phyloP scores from a whole-genome alignment of 208 protist species.

The Crithidia fasciculata region DNA sequence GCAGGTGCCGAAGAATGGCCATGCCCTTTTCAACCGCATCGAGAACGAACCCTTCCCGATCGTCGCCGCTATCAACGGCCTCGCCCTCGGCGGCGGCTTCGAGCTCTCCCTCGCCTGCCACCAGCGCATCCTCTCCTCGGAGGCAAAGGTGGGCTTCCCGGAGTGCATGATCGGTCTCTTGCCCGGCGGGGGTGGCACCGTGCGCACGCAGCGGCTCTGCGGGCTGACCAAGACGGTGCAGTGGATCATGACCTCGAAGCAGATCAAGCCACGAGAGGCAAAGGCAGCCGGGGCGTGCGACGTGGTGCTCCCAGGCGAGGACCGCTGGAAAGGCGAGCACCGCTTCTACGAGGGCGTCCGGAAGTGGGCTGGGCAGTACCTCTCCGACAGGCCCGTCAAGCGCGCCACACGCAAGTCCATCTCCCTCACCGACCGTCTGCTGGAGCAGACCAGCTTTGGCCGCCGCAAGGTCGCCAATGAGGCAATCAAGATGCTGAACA shows the following conservation, averaged over 20 bases:
- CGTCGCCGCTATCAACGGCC: constrained; percentile 94
- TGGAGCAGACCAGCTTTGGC: constrained; percentile 67
- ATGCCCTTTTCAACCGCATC: constrained; percentile 78
- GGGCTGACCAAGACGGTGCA: constrained; percentile 87
- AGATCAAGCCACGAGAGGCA: constrained; percentile 73
- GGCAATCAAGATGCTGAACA: constrained; percentile 76
- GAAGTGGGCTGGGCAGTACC: constrained; percentile 54
- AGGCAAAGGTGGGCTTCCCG: constrained; percentile 72
- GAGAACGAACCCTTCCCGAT: constrained; percentile 67
- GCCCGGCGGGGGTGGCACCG: constrained; percentile 94
- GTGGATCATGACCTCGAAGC: constrained; percentile 88
- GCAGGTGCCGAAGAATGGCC: constrained; percentile 43
- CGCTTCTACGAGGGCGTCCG: constrained; percentile 78
- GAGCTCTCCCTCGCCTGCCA: constrained; percentile 95
- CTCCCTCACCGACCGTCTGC: constrained; percentile 51
- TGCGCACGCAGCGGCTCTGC: constrained; percentile 93
- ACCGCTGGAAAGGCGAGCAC: constrained; percentile 69
- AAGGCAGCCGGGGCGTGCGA: constrained; percentile 81
- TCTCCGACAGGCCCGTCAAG: constrained; percentile 61
- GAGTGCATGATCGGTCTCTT: constrained; percentile 95
- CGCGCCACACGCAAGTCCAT: constrained; percentile 57
- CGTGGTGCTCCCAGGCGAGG: constrained; percentile 48
- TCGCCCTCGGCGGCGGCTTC: constrained; percentile 94
- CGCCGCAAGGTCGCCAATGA: constrained; percentile 58
- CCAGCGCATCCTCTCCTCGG: constrained; percentile 76